These are phyloP conservation scores for Hanseniaspora guilliermondii DNA, from an alignment of 805 yeast species.

Conservation along the genomic window DNA sequence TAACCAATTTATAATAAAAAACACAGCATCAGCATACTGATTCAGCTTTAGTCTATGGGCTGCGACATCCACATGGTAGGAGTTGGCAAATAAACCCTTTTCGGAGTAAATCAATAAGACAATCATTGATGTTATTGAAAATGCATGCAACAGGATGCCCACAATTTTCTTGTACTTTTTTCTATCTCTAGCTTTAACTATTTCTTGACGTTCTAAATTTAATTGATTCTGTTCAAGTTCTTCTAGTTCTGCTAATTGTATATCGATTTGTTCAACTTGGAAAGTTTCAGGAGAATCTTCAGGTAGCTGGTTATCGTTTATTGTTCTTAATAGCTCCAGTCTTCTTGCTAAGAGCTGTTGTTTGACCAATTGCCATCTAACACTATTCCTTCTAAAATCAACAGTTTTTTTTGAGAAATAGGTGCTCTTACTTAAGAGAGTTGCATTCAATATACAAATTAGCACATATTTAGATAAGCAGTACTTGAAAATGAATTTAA, in stretches of 20 bases:
- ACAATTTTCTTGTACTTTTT: not conserved
- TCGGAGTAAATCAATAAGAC: not conserved
- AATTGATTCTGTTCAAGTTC: not conserved
- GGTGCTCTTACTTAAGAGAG: conserved; percentile 1
- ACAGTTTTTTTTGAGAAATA: conserved; percentile 4
- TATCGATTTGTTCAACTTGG: not conserved
- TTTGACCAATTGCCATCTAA: conserved; percentile 4
- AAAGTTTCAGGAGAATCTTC: not conserved
- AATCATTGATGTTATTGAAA: not conserved
- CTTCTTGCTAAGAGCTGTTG: conserved; percentile 2
- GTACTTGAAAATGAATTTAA: conserved; percentile 6
- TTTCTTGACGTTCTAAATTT: not conserved
- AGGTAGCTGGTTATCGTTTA: not conserved
- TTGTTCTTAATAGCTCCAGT: not conserved
- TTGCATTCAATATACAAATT: conserved; percentile 9
- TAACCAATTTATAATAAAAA: conserved; percentile 7
- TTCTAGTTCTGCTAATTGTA: not conserved
- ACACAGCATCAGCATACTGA: not conserved
- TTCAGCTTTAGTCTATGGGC: not conserved
- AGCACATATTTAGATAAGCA: conserved; percentile 4
- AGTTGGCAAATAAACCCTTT: not conserved
- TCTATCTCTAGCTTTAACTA: not conserved
- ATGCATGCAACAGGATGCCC: not conserved
- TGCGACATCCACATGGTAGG: not conserved
- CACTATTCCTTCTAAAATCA: conserved; percentile 3